These are phyloP conservation scores for Claviceps humidiphila DNA, from an alignment of 2,329 filamentous ascomycete species.

Conservation along the genomic window DNA sequence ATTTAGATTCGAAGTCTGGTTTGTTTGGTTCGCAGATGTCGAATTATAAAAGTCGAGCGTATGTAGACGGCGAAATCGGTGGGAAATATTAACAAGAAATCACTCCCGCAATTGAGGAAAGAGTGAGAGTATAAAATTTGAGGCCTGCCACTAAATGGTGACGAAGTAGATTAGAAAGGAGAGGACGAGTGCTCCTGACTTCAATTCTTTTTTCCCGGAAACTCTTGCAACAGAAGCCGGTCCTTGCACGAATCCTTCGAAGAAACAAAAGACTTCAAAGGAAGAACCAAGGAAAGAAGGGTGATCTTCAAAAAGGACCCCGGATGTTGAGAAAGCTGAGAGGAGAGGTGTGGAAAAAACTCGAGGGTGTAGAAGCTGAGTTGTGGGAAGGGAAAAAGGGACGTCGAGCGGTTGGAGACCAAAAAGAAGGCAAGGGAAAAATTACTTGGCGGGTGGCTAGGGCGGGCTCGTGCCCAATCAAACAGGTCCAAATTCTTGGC, in stretches of 20 bases:
- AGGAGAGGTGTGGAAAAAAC: constrained; percentile 19
- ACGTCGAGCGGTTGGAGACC: constrained; percentile 13
- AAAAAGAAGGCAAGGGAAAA: constrained; percentile 21
- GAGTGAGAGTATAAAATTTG: constrained; percentile 13
- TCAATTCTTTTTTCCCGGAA: constrained; percentile 20
- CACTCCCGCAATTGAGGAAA: constrained; percentile 18
- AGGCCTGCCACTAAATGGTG: constrained; percentile 11
- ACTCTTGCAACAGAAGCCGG: constrained; percentile 19
- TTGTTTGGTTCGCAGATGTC: not conserved
- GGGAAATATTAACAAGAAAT: constrained; percentile 6
- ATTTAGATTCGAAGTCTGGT: constrained; percentile 23
- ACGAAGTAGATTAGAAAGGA: constrained; percentile 14
- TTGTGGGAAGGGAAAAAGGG: constrained; percentile 21
- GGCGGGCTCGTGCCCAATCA: constrained; percentile 18
- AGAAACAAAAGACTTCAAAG: constrained; percentile 32
- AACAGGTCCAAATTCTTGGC: not conserved
- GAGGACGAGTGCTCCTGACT: constrained; percentile 20
- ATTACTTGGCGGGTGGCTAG: constrained; percentile 17
- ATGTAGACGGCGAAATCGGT: constrained; percentile 6
- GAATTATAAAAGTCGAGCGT: not conserved
- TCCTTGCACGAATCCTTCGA: constrained; percentile 22
- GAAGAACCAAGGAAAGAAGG: constrained; percentile 30
- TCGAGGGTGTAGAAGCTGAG: constrained; percentile 17
- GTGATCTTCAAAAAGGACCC: constrained; percentile 18
- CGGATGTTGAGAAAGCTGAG: constrained; percentile 13